Base-by-base conservation (phyloP, 768 basidiomycete species). In the Leucosporidium scottii region DNA sequence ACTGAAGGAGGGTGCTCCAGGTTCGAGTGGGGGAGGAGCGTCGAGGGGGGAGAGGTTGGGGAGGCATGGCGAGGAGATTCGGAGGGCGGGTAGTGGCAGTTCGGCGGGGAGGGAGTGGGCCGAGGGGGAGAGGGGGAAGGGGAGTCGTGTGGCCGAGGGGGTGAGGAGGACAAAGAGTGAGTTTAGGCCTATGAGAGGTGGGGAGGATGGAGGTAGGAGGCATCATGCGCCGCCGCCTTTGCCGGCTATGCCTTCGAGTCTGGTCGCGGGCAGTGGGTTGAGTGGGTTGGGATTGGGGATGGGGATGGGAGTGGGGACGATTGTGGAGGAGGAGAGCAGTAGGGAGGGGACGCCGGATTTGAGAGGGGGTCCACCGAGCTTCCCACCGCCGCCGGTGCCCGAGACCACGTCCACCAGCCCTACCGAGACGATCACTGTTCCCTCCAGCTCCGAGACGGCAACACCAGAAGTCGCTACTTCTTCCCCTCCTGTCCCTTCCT, bases 241-340 rank as follows among this genome's bases (percentile, higher is more conserved):
- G 7, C 68, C 68, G 30, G 53, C 67, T 5, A 68, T 68, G n/a
- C 67, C 67, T 8, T 2, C 13, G 6, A 51, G 50, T 4, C 63
- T 65, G 56, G 61, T 48, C 44, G n/a, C 34, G 44, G 27, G 28
- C 13, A 44, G 39, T 44, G 39, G 39, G 39, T 44, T 44, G 39
- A 44, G 39, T 44, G 39, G 39, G 8, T 44, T 44, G 39, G 39
- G 39, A 44, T 44, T 44, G 15, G 39, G 39, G 15, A 2, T 10
- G 15, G 39, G 39, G 39, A 13, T 5, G 15, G 39, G 39, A 17
- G 39, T 44, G 39, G 39, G 39, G 15, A 44, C 39, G 8, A 44
- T 44, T 44, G 39, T 44, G 39, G 39, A 44, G 39, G 39, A 44
- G 13, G 39, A 44, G 39, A 34, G 34, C 10, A 44, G 39, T 44